A percentile compares a stretch with the other conserved stretches of the same genome.
Evolutionary conservation across 1,284 basidiomycete genomes (phyloP).

Genomic region (Cryptococcus depauperatus): DNA sequence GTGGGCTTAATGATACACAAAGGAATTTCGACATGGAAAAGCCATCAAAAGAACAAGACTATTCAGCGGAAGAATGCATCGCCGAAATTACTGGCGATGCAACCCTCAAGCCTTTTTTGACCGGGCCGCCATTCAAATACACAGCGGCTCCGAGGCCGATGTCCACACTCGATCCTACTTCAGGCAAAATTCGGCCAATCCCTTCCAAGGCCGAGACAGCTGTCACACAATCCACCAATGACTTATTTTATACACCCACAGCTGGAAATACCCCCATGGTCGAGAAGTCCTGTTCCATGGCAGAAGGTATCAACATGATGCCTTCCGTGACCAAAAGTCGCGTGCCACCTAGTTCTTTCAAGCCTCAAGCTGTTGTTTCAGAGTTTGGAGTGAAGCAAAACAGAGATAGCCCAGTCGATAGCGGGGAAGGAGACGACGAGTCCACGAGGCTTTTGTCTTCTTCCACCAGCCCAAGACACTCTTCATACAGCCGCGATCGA

Average conservation of each 20-base stretch:
- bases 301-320: slow-evolving; percentile 1
- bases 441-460: slow-evolving; percentile 7
- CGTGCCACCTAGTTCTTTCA: slow-evolving; percentile 5
- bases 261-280: slow-evolving; percentile 9
- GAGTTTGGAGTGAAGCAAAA: slow-evolving; percentile 10
- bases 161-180: slow-evolving; percentile 8
- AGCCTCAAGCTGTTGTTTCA: slow-evolving; percentile 1
- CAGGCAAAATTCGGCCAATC: neutral
- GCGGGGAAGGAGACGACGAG: slow-evolving; percentile 9
- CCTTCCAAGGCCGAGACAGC: slow-evolving; percentile 3
- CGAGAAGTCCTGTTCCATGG: slow-evolving; percentile 5
- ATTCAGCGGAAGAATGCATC: slow-evolving; percentile 4
- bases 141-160: slow-evolving; percentile 4
- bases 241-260: slow-evolving; percentile 14
- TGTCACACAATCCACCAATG: slow-evolving; percentile 6
- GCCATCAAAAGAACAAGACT: neutral
- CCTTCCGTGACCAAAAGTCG: neutral
- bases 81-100: slow-evolving; percentile 1
- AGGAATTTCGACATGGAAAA: neutral
- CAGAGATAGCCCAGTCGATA: slow-evolving; percentile 2
- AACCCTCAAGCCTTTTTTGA: neutral
- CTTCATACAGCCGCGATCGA: slow-evolving; percentile 1
- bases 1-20: neutral
- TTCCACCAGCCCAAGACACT: neutral
- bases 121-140: neutral